Conservation (phyloP, 306 rosid species). For the Crataegus laevigata region DNA sequence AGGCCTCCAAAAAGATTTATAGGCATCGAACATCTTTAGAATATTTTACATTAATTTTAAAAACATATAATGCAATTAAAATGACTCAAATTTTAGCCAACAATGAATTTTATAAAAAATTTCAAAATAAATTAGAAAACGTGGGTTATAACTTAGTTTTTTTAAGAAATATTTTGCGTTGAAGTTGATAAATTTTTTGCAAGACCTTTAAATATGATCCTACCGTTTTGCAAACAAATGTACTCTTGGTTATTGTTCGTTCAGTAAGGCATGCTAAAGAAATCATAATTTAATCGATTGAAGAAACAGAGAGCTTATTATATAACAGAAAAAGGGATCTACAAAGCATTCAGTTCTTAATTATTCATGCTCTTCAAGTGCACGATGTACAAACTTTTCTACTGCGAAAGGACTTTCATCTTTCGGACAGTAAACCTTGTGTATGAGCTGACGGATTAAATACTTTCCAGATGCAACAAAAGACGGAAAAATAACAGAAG, state of each 20-base stretch:
- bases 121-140: too few species aligned
- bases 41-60: too few species aligned
- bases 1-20: too few species aligned
- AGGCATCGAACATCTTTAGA: too few species aligned
- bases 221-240: not conserved
- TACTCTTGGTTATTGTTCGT: not conserved
- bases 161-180: too few species aligned
- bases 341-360: not conserved
- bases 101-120: too few species aligned
- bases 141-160: too few species aligned
- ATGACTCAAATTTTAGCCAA: too few species aligned
- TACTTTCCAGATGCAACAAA: slow-evolving; percentile 14
- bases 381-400: slow-evolving; percentile 14
- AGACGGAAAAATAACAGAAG: slow-evolving; percentile 22
- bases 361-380: slow-evolving; percentile 13
- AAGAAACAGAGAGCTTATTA: not conserved
- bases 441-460: not conserved
- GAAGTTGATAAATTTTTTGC: too few species aligned
- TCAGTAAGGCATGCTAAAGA: not conserved
- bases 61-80: too few species aligned
- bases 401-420: not conserved
- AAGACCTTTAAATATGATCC: too few species aligned
- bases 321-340: not conserved
- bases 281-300: not conserved
- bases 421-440: not conserved